These are phyloP conservation scores for Xanthoceras sorbifolium DNA, from an alignment of 345 rosid species.

Conservation along the genomic window DNA sequence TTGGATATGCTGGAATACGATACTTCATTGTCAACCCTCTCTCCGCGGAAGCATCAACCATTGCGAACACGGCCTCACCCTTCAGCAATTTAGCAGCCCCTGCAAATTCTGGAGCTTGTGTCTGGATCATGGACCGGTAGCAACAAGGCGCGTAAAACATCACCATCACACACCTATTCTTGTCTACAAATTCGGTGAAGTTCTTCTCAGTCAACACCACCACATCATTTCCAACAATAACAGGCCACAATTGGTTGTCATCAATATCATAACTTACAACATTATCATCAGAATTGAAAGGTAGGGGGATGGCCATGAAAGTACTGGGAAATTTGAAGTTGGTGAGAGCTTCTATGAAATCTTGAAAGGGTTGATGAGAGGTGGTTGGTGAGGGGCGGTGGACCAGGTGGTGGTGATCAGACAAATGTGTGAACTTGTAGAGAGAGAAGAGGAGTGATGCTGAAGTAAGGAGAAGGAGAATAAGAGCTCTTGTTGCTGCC, in stretches of 20 bases:
- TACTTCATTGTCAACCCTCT: conserved; percentile 6
- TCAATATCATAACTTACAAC: no score
- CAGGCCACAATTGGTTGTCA: neutral
- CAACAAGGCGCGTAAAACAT: conserved; percentile 58
- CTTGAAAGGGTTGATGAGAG: neutral
- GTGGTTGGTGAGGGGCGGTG: neutral
- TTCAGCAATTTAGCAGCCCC: conserved; percentile 51
- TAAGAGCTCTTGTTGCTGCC: no score
- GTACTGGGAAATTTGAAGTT: neutral
- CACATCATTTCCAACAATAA: conserved; percentile 39
- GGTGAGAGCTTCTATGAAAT: neutral
- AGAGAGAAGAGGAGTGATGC: no score
- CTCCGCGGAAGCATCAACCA: conserved; percentile 40
- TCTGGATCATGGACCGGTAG: conserved; percentile 28
- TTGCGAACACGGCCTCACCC: conserved; percentile 47
- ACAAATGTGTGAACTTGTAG: no score
- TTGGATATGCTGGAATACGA: conserved; percentile 16
- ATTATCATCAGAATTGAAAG: no score
- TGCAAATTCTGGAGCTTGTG: conserved; percentile 41
- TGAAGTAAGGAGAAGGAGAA: no score
- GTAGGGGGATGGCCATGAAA: no score
- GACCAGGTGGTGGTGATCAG: no score
- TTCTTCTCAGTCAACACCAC: conserved; percentile 43
- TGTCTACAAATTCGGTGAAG: conserved; percentile 42
- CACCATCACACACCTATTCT: conserved; percentile 30